Evolutionary conservation across 1,284 basidiomycete genomes (phyloP).

Genomic region (Neotropicomus parvogracilis): DNA sequence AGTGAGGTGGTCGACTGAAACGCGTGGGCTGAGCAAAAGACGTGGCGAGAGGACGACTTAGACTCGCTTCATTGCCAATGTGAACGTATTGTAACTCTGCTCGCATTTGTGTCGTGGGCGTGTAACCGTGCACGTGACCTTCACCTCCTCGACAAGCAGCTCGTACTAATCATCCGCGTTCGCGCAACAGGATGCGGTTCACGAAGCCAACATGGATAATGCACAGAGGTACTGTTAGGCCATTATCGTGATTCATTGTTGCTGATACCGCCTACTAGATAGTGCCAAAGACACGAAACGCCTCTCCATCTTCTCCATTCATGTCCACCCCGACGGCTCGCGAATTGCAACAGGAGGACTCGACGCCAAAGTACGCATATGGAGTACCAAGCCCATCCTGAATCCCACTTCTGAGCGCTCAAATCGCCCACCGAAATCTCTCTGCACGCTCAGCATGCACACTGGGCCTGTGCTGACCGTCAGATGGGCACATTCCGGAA

Average conservation of each 20-base stretch:
- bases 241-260: fast-evolving
- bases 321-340: slow-evolving; percentile 94
- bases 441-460: slow-evolving; percentile 92
- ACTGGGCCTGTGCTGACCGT: slow-evolving; percentile 92
- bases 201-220: slow-evolving; percentile 56
- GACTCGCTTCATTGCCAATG: no score
- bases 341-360: slow-evolving; percentile 94
- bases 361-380: slow-evolving; percentile 94
- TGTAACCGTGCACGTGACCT: no score
- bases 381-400: slow-evolving; percentile 93
- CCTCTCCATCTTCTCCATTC: slow-evolving; percentile 87
- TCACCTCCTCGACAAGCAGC: no score
- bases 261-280: slow-evolving; percentile 19
- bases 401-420: slow-evolving; percentile 69
- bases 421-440: slow-evolving; percentile 76
- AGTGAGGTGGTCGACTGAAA: no score
- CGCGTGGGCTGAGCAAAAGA: no score
- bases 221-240: slow-evolving; percentile 39
- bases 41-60: no score
- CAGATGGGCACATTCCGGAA: slow-evolving; percentile 93
- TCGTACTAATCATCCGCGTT: no score
- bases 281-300: slow-evolving; percentile 54
- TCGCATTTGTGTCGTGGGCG: no score
- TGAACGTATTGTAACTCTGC: no score
- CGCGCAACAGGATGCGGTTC: slow-evolving; percentile 42